Evolutionary conservation across 495 filamentous ascomycete species (phyloP).

Genomic region (Podospora didyma): DNA sequence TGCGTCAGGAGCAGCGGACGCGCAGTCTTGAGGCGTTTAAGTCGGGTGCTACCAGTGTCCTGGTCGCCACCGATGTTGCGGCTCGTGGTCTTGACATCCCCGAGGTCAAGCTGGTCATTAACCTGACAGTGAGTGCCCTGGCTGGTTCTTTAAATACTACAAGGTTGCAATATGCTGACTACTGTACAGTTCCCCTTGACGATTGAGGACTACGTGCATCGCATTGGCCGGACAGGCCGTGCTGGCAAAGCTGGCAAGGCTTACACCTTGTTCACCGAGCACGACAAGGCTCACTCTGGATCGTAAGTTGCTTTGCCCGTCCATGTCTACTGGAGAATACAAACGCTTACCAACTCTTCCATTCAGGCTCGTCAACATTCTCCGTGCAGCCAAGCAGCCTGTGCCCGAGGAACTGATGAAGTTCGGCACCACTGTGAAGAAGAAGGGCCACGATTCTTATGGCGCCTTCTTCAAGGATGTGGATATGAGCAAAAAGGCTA

Average conservation of each 20-base stretch:
- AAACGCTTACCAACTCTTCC: not conserved
- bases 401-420: constrained; percentile 86
- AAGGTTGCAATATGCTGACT: constrained; percentile 13
- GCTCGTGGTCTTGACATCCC: constrained; percentile 95
- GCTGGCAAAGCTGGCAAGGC: constrained; percentile 87
- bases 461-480: constrained; percentile 88
- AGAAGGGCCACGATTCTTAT: constrained; percentile 91
- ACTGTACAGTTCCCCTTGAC: constrained; percentile 52
- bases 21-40: constrained; percentile 86
- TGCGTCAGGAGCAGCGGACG: constrained; percentile 78
- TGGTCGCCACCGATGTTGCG: constrained; percentile 96
- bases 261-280: constrained; percentile 91
- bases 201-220: constrained; percentile 93
- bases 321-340: not conserved
- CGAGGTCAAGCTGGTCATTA: constrained; percentile 86
- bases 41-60: constrained; percentile 73
- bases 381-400: constrained; percentile 81
- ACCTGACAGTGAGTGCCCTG: constrained; percentile 58
- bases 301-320: constrained; percentile 51
- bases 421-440: constrained; percentile 97
- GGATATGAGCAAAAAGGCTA: constrained; percentile 73
- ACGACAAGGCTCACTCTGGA: constrained; percentile 84
- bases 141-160: not conserved
- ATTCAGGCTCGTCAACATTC: constrained; percentile 73
- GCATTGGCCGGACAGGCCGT: constrained; percentile 90